phyloP scores from a whole-genome alignment of 148 eudicot species.

The Rhododendron simsii region DNA sequence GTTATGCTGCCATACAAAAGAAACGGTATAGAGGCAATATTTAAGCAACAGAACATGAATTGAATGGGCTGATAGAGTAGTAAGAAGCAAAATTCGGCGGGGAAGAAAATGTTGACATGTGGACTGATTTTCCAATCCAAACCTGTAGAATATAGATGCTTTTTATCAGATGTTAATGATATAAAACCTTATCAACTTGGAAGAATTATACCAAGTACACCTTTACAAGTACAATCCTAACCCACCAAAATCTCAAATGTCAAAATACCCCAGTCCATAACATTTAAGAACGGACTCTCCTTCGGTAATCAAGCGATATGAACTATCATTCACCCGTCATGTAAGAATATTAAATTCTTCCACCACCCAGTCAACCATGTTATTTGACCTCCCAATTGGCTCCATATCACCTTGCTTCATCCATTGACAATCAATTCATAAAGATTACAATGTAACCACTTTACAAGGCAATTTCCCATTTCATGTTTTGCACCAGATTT shows the following conservation, averaged over 20 bases:
- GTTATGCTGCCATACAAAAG: not conserved
- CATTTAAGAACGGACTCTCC: not conserved
- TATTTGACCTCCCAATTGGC: not conserved
- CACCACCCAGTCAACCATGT: not conserved
- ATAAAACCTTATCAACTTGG: not conserved
- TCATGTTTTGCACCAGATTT: not conserved
- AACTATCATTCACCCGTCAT: not conserved
- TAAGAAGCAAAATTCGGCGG: not conserved
- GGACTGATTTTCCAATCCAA: not conserved
- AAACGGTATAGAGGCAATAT: not conserved
- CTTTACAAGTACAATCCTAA: not conserved
- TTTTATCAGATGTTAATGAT: not conserved
- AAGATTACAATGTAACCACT: not conserved
- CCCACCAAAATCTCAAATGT: not conserved
- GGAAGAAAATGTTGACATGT: not conserved
- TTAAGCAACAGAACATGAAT: not conserved
- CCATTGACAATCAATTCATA: not conserved
- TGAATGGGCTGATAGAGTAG: not conserved
- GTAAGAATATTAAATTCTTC: not conserved
- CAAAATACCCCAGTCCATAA: not conserved
- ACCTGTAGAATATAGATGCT: not conserved
- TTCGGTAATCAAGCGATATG: not conserved
- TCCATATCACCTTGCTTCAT: not conserved
- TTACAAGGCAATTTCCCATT: not conserved
- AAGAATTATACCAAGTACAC: conserved; percentile 4